Base-by-base conservation (phyloP, 345 rosid species). In the Geranium brycei region DNA sequence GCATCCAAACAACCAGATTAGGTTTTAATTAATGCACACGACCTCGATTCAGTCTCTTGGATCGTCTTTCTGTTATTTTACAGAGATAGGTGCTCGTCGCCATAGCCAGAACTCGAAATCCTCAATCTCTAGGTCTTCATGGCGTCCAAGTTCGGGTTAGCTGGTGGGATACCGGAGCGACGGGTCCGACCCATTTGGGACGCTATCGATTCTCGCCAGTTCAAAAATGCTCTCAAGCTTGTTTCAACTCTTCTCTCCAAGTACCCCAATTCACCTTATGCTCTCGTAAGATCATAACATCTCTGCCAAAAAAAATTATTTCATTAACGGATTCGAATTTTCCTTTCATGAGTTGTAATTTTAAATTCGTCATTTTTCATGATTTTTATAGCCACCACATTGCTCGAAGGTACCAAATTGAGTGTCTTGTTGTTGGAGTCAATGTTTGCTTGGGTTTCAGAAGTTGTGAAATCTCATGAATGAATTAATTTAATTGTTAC, bases 91-190 rank as follows among this genome's bases (percentile, higher is more conserved):
- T 35, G 41, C 10, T 35, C 2, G 14, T 47, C 53, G 53, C 53
- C 53, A 47, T 47, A 8, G 15, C 53, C 13, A 13, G 53, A 47
- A 10, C 53, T 47, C 53, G 41, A 4, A 35, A 35, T 3, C 15
- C 41, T 35, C 41, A 35, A 7, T 35, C 7, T 4, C 0, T 7
- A 35, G 61, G n/a, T 1, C 56, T 32, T 15, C 65, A 90, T 93
- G 99, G 83, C 99, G 30, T 90, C 99, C 35, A 93, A 88, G 79
- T 83, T 88, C 72, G 97, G 96, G 1, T 72, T 86, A 40, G 95
- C 97, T 31, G 97, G 96, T 28, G 99, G 99, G 60, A 85, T 93
- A 40, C 99, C 99, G 82, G 99, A 93, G 87, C 95, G 99, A 17
- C 88, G 96, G 51, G 91, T 93, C 53, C 91, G 97, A 31, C 95